Conservation (phyloP, 352 stramenopile genomes). For the Phytopythium ostracodes region DNA sequence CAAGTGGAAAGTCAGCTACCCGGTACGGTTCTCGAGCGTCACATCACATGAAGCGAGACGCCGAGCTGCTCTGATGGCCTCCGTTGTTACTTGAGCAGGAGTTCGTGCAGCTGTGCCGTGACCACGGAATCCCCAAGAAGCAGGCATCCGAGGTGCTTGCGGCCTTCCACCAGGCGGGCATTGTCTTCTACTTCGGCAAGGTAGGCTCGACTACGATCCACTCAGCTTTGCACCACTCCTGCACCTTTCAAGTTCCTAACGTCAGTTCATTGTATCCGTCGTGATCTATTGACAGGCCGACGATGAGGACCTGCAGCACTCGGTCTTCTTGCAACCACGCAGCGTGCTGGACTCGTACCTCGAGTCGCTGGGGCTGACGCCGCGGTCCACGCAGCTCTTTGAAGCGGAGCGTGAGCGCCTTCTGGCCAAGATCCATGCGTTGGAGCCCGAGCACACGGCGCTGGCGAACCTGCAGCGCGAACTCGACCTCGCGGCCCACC, state of each 20-base stretch:
- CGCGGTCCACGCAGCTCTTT: slow-evolving; percentile 67
- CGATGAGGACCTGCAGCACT: slow-evolving; percentile 68
- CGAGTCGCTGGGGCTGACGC: slow-evolving; percentile 67
- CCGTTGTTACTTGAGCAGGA: too few relatives aligned
- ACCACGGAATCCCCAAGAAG: slow-evolving; percentile 82
- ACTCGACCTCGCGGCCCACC: slow-evolving; percentile 52
- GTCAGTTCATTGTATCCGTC: slow-evolving; percentile 4
- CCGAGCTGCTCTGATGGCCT: too few relatives aligned
- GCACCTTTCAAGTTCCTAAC: not conserved
- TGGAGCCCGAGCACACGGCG: slow-evolving; percentile 67
- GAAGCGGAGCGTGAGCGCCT: slow-evolving; percentile 54
- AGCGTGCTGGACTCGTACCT: slow-evolving; percentile 80
- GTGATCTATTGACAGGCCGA: slow-evolving; percentile 19
- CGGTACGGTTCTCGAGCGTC: too few relatives aligned
- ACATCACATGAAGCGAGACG: too few relatives aligned
- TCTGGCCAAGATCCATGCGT: slow-evolving; percentile 56
- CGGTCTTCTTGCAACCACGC: slow-evolving; percentile 76
- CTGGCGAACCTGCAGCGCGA: slow-evolving; percentile 61
- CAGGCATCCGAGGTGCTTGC: slow-evolving; percentile 71
- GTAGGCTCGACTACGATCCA: not conserved
- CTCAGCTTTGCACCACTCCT: not conserved
- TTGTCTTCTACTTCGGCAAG: slow-evolving; percentile 82
- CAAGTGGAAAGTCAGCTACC: slow-evolving; percentile 77
- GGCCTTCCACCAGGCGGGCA: slow-evolving; percentile 67
- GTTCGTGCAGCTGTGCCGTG: slow-evolving; percentile 62